Evolutionary conservation across 2,329 filamentous ascomycete species (phyloP), one percentile per base, ranked within the genome.

Genomic region (Colletotrichum coccodes): DNA sequence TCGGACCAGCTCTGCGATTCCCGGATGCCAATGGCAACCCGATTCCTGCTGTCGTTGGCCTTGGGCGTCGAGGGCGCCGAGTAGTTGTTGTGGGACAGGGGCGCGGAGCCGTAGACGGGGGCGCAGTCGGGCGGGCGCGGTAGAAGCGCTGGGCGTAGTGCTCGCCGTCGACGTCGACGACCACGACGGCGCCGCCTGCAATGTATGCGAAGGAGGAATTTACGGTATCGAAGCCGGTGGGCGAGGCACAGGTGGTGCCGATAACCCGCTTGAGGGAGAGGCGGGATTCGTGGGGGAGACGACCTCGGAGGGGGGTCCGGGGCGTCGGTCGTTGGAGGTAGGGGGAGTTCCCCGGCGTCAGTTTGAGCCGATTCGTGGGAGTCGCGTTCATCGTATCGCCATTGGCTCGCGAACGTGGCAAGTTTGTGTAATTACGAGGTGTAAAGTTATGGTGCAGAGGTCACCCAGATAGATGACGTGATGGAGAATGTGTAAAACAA

Each of bases 131-230:
- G 36, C 93, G 89, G 46, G 95, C 96, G 76, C 94, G 90, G 83
- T 94, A 98, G 83, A 98, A 98, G 68, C 94, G 91, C 78, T 98
- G 95, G 1, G 87, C 87, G 75, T 87, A 88, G 58, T 84, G 79
- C 76, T 92, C 85, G 59, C 90, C 88, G 71, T 94, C 89, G 60
- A 98, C 85, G 73, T 93, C 91, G 8, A 95, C 94, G 21, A 98
- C 89, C 0, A 99, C 94, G n/a, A 94, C 95, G 49, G 95, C 94
- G 11, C 94, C 96, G 63, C 96, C 96, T 9, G 96, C 95, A 71
- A 94, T 95, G 78, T 97, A 96, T 63, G 94, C 94, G 80, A 98
- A 97, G 58, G 87, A 91, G 14, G 91, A 89, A 46, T 91, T 85
- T 69, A 95, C 90, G 71, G 89, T 91, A 77, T 97, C 94, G 79